Evolutionary conservation across 176 grass and related monocot genomes (phyloP).

Genomic region (Puccinellia tenuiflora): DNA sequence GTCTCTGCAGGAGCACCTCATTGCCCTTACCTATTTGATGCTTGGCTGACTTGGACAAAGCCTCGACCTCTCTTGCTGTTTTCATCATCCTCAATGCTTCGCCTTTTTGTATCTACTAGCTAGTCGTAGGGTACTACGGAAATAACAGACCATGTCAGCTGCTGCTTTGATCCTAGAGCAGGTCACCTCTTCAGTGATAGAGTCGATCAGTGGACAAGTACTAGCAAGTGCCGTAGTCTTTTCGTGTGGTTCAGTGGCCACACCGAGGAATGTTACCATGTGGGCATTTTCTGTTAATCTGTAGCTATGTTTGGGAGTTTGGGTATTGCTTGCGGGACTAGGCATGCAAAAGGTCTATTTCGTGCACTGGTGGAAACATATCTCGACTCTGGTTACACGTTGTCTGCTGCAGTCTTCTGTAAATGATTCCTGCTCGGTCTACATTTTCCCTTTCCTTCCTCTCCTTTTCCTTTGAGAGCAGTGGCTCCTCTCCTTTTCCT

Average conservation of each 20-base stretch:
- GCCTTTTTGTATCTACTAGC: conserved; percentile 33
- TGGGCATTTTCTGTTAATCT: neutral
- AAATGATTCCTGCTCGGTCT: no score
- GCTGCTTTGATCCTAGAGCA: conserved; percentile 15
- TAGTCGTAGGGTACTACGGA: conserved; percentile 8
- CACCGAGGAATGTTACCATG: neutral
- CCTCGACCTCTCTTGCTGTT: conserved; percentile 4
- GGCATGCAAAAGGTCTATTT: neutral
- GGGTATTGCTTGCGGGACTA: neutral
- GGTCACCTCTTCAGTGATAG: neutral
- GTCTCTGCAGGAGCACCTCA: conserved; percentile 36
- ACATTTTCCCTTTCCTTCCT: no score
- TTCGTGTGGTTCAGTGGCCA: conserved; percentile 7
- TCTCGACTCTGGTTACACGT: neutral
- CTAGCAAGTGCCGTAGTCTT: neutral
- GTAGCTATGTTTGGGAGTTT: neutral
- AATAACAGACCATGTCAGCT: conserved; percentile 32
- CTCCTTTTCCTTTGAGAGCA: no score
- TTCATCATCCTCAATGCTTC: neutral
- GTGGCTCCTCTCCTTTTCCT: no score
- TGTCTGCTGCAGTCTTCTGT: no score
- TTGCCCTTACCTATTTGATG: conserved; percentile 45
- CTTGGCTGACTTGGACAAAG: conserved; percentile 27
- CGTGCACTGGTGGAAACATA: neutral
- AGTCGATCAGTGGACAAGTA: neutral